Conservation (phyloP, 805 yeast genomes). For the Cyberlindnera misumaiensis region DNA sequence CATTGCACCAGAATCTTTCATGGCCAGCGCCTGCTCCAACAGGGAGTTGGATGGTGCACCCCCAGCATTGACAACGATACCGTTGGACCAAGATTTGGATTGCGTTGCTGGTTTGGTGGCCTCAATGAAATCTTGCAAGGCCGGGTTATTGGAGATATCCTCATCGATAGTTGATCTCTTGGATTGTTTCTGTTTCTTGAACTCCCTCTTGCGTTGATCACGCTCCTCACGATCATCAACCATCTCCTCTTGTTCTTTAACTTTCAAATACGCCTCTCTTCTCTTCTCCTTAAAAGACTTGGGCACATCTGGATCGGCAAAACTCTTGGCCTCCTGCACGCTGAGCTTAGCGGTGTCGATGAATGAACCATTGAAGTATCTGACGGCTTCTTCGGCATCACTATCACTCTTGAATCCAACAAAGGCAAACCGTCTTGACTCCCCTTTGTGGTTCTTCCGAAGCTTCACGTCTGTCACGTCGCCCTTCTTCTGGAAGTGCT, state of each 20-base stretch:
- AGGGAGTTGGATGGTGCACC: constrained; percentile 30
- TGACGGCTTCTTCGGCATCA: constrained; percentile 76
- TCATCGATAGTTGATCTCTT: constrained; percentile 38
- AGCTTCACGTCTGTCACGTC: constrained; percentile 84
- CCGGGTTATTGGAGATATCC: constrained; percentile 57
- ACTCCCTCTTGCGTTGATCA: constrained; percentile 25
- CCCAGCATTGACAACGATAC: constrained; percentile 30
- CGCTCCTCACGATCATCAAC: constrained; percentile 29
- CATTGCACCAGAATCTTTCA: constrained; percentile 17
- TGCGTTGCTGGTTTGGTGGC: constrained; percentile 74
- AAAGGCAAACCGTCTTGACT: constrained; percentile 89
- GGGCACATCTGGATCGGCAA: constrained; percentile 79
- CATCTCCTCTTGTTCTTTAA: constrained; percentile 44
- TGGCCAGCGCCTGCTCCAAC: constrained; percentile 33
- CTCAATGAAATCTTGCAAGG: constrained; percentile 73
- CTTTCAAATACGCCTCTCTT: constrained; percentile 41
- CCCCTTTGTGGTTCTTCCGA: constrained; percentile 74
- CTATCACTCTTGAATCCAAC: constrained; percentile 69
- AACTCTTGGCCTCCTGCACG: constrained; percentile 78
- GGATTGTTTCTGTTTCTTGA: constrained; percentile 24
- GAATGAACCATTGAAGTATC: constrained; percentile 68
- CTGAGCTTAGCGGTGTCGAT: constrained; percentile 76
- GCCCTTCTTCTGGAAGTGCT: constrained; percentile 55
- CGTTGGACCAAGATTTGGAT: constrained; percentile 65
- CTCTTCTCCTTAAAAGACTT: constrained; percentile 50